Evolutionary conservation across 768 basidiomycete species (phyloP), one percentile per base, ranked within the genome.

Genomic region (Tricholoma bakamatsutake): DNA sequence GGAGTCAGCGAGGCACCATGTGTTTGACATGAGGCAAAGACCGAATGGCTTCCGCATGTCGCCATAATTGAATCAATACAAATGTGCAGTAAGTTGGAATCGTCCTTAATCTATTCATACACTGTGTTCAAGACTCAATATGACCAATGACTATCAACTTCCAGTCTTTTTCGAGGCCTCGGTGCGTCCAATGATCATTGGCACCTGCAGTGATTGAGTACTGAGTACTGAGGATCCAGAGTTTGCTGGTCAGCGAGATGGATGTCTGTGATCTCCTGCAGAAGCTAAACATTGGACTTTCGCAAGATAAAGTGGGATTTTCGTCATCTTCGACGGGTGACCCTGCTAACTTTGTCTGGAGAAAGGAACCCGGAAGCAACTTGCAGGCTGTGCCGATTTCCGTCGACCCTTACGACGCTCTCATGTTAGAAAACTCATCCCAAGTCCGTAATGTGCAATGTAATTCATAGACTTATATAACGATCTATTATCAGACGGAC

Each of bases 211-310:
- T 30, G 15, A 28, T 28, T 46, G 27, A 30, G 10, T 31, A 7
- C 9, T 12, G 5, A 18, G 0, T 15, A 4, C 12, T 42, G 17
- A 42, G 7, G 40, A 42, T n/a, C 46, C 17, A 48, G 46, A 17
- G 17, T 30, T 17, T n/a, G 28, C 59, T 66, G 13, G 55, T 66
- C 55, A 24, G 21, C 21, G 76, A 79, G 50, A 66, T 79, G 56
- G 80, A 84, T 65, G 70, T 85, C 27, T 84, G 83, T 62, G 72
- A 75, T 47, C 68, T 84, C 0, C 56, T 85, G 35, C 76, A 78
- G 50, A 73, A 74, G 13, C 76, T 84, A 77, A 76, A 75, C 49
- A 67, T 82, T 9, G 75, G 69, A 30, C 57, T 67, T 34, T 59
- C 69, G 2, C 50, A 56, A 73, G 66, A 69, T 64, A 61, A 67